These are phyloP conservation scores for Aspergillus funiculosus DNA, from an alignment of 495 filamentous ascomycete genomes.

Conservation along the genomic window DNA sequence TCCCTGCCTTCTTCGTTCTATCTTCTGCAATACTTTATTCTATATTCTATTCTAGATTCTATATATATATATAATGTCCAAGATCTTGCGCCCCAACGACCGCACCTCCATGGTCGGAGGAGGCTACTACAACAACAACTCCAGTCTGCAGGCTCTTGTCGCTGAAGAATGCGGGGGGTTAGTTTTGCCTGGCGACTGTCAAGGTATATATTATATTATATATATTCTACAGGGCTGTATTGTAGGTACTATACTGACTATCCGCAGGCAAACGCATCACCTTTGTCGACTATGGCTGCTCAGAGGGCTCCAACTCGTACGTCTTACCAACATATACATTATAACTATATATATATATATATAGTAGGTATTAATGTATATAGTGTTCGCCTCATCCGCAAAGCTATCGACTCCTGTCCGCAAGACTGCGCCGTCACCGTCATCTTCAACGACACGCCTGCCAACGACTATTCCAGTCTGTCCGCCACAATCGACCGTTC, in stretches of 20 bases:
- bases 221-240: neutral
- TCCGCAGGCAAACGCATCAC: neutral
- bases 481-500: constrained; percentile 6
- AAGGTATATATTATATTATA: neutral
- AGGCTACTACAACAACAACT: constrained; percentile 7
- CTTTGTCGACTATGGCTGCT: constrained; percentile 6
- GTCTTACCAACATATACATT: too few relatives aligned
- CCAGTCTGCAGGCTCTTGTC: constrained; percentile 4
- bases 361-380: neutral
- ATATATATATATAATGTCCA: constrained; percentile 23
- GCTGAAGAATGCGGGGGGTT: constrained; percentile 4
- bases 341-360: too few relatives aligned
- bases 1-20: too few relatives aligned
- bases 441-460: constrained; percentile 8
- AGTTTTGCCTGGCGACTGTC: neutral
- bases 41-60: too few relatives aligned
- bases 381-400: constrained; percentile 5
- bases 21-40: too few relatives aligned
- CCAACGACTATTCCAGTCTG: constrained; percentile 6
- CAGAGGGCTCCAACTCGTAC: constrained; percentile 9
- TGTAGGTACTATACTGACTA: neutral
- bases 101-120: constrained; percentile 9
- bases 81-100: constrained; percentile 5
- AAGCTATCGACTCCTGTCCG: neutral
- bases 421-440: neutral